phyloP scores from a whole-genome alignment of 2,329 filamentous ascomycete species.

The Colletotrichum cuscutae region DNA sequence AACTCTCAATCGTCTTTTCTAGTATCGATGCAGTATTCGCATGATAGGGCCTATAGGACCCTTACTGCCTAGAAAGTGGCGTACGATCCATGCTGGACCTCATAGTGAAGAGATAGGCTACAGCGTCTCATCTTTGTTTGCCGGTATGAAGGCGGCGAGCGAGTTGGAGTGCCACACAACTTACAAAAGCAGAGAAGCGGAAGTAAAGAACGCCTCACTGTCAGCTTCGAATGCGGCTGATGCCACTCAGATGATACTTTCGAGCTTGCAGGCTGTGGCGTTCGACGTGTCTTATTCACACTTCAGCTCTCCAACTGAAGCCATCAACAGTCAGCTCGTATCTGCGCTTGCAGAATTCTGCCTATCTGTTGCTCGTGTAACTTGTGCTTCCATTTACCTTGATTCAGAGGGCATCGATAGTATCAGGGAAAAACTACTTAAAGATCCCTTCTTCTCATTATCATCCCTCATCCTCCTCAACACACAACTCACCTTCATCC shows the following conservation, averaged over 20 bases:
- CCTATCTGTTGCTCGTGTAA: neutral
- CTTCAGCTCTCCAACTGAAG: neutral
- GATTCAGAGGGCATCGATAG: too few relatives aligned
- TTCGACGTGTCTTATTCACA: neutral
- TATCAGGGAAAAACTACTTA: neutral
- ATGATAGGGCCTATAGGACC: neutral
- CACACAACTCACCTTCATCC: neutral
- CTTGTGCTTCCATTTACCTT: too few relatives aligned
- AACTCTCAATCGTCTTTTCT: neutral
- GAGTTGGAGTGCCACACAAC: neutral
- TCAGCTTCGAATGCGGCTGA: neutral
- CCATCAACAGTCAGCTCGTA: neutral
- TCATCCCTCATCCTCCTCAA: neutral
- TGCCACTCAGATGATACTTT: neutral
- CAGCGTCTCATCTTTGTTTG: neutral
- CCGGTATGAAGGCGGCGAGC: neutral
- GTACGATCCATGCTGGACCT: neutral
- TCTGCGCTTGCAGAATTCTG: neutral
- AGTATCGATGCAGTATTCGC: neutral
- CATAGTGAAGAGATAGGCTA: neutral
- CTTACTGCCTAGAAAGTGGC: neutral
- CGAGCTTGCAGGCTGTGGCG: neutral
- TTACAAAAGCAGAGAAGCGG: neutral
- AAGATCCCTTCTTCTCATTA: neutral
- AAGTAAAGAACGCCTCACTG: neutral